A percentile compares a stretch with the other conserved stretches of the same genome.
These are phyloP conservation scores for Aspergillus unguis DNA, from an alignment of 2,329 filamentous ascomycete genomes.

Conservation along the genomic window DNA sequence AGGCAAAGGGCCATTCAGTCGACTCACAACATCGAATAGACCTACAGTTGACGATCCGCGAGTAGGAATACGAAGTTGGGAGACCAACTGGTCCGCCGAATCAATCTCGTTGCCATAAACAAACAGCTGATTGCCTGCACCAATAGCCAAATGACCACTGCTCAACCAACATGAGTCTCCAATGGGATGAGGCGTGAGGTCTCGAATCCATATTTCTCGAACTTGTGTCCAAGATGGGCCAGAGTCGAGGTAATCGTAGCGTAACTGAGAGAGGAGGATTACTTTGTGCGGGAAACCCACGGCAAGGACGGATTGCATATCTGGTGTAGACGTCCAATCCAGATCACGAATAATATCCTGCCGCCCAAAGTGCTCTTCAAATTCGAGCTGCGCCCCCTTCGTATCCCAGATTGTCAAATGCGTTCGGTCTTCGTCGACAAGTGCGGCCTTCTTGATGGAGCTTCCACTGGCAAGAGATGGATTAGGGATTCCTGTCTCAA, in stretches of 20 bases:
- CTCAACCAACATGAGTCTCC: slow-evolving; percentile 90
- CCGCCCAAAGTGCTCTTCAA: slow-evolving; percentile 68
- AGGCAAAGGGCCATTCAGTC: slow-evolving; percentile 81
- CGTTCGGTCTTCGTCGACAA: slow-evolving; percentile 71
- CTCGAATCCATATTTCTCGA: slow-evolving; percentile 74
- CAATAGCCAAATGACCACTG: slow-evolving; percentile 79
- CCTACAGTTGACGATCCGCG: slow-evolving; percentile 56
- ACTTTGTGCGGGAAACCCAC: slow-evolving; percentile 90
- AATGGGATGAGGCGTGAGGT: slow-evolving; percentile 83
- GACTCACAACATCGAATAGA: slow-evolving; percentile 75
- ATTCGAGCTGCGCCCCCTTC: slow-evolving; percentile 75
- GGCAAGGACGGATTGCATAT: slow-evolving; percentile 81
- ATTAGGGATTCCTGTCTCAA: slow-evolving; percentile 71
- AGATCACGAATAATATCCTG: slow-evolving; percentile 78
- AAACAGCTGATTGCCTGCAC: slow-evolving; percentile 87
- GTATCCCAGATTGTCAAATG: slow-evolving; percentile 90
- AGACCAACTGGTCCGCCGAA: slow-evolving; percentile 58
- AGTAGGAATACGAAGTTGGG: slow-evolving; percentile 51
- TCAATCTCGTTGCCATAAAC: slow-evolving; percentile 75
- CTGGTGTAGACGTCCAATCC: slow-evolving; percentile 90
- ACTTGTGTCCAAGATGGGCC: slow-evolving; percentile 87
- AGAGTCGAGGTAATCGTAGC: slow-evolving; percentile 86
- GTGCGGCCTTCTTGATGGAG: slow-evolving; percentile 78
- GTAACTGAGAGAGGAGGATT: slow-evolving; percentile 76
- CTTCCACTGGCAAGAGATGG: slow-evolving; percentile 80